Evolutionary conservation across 2,329 filamentous ascomycete genomes (phyloP), one percentile per base, ranked within the genome.

Genomic region (Sclerotinia borealis): DNA sequence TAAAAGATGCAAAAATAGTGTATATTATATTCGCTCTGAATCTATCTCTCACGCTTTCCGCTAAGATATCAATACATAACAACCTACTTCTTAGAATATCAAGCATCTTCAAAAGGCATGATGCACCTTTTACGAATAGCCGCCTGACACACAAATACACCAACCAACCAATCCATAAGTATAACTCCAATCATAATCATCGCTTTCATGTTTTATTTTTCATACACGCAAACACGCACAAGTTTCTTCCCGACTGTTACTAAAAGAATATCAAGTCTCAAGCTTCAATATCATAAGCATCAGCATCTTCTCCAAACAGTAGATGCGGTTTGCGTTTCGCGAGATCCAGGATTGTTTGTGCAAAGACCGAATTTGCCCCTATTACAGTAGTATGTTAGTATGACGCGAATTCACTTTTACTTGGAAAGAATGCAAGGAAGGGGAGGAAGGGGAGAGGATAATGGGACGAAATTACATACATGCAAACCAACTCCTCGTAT

Each of bases 281-380:
- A 15, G 17, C n/a, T 60, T 73, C 69, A 61, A 79, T 69, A n/a
- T 76, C 70, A 73, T 90, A 91, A 36, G 85, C 79, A 67, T 81
- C 77, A 4, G 80, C 81, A 0, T 84, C 85, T 54, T 84, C 76
- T 17, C 86, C 88, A 75, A 97, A 96, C 45, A 98, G 82, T 70
- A 98, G 75, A 76, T 96, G 85, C 4, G 95, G 95, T 76, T 96
- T 96, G 74, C 93, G 81, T 76, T 89, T 88, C 1, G 93, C 95
- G 59, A 99, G 75, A 78, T 97, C 92, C 59, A 99, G 78, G 51
- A 99, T 91, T 0, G 93, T 96, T 75, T 92, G 88, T 17, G 93
- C 92, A 77, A 96, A 98, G 13, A 99, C 92, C 0, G 92, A 95
- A 70, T 99, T 99, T 13, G 95, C 95, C 95, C 93, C 77, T 79